These are phyloP conservation scores for Torrubiella hemipterigena DNA, from an alignment of 2,329 filamentous ascomycete genomes.

Conservation along the genomic window DNA sequence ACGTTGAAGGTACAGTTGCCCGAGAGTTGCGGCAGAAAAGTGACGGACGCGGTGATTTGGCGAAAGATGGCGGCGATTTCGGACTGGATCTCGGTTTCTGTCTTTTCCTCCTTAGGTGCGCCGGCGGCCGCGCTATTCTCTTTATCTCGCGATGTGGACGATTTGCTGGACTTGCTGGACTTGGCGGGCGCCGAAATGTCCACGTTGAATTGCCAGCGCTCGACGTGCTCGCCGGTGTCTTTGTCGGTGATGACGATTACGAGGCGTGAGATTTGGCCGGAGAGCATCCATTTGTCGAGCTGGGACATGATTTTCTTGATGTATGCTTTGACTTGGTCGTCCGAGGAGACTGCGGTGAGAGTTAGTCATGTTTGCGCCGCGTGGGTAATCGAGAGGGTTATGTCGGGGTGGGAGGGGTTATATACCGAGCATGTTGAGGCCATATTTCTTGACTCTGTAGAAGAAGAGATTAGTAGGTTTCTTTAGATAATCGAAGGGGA, in stretches of 20 bases:
- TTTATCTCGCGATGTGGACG: slow-evolving; percentile 44
- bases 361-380: slow-evolving; percentile 1
- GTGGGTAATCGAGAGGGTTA: not conserved
- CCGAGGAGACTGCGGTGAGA: slow-evolving; percentile 57
- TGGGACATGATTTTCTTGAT: slow-evolving; percentile 99
- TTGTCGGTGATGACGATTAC: slow-evolving; percentile 96
- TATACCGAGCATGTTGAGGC: slow-evolving; percentile 86
- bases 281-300: slow-evolving; percentile 94
- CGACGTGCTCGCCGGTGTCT: slow-evolving; percentile 90
- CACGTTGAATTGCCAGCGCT: slow-evolving; percentile 97
- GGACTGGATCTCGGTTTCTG: slow-evolving; percentile 84
- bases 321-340: slow-evolving; percentile 97
- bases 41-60: slow-evolving; percentile 95
- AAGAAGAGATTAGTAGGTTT: not conserved
- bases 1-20: slow-evolving; percentile 98
- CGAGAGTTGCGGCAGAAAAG: slow-evolving; percentile 78
- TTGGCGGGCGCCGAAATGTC: slow-evolving; percentile 26
- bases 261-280: slow-evolving; percentile 92
- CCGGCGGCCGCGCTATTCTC: slow-evolving; percentile 47
- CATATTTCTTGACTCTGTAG: slow-evolving; percentile 84
- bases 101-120: slow-evolving; percentile 52
- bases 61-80: slow-evolving; percentile 96
- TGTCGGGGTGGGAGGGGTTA: slow-evolving; percentile 8
- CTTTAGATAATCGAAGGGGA: not conserved
- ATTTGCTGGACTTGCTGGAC: slow-evolving; percentile 38